phyloP scores from a whole-genome alignment of 2,329 filamentous ascomycete genomes.

The Apiospora kogelbergensis region DNA sequence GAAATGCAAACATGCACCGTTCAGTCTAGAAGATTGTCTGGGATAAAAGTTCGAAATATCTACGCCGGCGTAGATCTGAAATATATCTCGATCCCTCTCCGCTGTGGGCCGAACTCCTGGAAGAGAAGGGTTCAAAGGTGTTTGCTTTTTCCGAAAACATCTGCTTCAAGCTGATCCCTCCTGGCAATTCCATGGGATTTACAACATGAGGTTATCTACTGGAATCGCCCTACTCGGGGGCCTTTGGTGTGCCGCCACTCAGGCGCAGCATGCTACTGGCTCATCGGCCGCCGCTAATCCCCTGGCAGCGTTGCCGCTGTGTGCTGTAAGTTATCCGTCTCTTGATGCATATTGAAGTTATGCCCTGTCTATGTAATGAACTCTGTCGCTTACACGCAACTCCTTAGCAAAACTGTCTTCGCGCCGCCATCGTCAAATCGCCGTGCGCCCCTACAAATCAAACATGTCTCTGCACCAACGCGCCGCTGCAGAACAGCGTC shows the following conservation, averaged over 20 bases:
- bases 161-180: not conserved
- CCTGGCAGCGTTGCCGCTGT: conserved; percentile 27
- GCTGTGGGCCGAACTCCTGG: not conserved
- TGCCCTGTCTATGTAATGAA: not conserved
- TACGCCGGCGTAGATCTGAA: not conserved
- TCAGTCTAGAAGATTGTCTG: not conserved
- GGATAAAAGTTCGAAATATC: not conserved
- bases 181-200: not conserved
- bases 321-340: conserved; percentile 28
- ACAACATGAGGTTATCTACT: not conserved
- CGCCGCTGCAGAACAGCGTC: conserved; percentile 23
- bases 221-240: not conserved
- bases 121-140: not conserved
- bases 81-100: not conserved
- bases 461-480: conserved; percentile 33
- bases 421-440: conserved; percentile 23
- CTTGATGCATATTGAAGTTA: not conserved
- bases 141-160: not conserved
- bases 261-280: not conserved
- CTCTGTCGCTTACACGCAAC: not conserved
- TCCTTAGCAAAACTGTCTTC: conserved; percentile 28
- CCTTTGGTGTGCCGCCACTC: not conserved
- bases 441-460: conserved; percentile 27
- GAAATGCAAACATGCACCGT: not conserved
- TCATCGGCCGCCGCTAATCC: not conserved